phyloP scores from a whole-genome alignment of 257 asterid species.

The Lithospermum erythrorhizon region DNA sequence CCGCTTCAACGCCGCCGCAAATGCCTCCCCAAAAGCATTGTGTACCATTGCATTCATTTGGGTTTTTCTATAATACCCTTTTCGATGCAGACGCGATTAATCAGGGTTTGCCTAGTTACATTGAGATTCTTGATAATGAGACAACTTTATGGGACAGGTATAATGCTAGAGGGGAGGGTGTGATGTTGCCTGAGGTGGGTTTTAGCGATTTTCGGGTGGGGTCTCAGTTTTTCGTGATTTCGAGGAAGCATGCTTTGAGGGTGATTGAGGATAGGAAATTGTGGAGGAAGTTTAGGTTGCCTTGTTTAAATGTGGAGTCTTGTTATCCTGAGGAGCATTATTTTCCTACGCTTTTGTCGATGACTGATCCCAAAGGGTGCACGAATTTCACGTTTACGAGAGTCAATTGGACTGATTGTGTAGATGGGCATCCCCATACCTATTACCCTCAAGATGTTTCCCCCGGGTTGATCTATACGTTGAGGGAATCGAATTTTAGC shows the following conservation, averaged over 20 bases:
- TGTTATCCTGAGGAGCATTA: conserved; percentile 94
- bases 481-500: conserved; percentile 63
- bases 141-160: conserved; percentile 45
- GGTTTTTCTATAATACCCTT: conserved; percentile 41
- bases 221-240: conserved; percentile 68
- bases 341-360: conserved; percentile 74
- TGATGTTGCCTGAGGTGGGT: conserved; percentile 68
- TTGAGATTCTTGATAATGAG: conserved; percentile 46
- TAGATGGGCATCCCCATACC: conserved; percentile 82
- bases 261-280: conserved; percentile 71
- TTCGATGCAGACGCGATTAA: conserved; percentile 48
- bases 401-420: conserved; percentile 78
- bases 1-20: conserved; percentile 43
- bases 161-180: conserved; percentile 63
- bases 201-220: conserved; percentile 66
- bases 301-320: conserved; percentile 64
- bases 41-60: conserved; percentile 56
- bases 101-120: conserved; percentile 43
- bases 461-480: conserved; percentile 43
- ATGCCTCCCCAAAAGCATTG: conserved; percentile 68
- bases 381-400: conserved; percentile 54
- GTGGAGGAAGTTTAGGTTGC: conserved; percentile 74
- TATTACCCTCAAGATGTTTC: conserved; percentile 59
- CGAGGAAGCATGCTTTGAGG: conserved; percentile 54
- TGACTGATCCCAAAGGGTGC: conserved; percentile 63